A percentile compares a stretch with the other conserved stretches of the same genome.
Conservation (phyloP, 306 rosid genomes). For the Glycine latifolia region DNA sequence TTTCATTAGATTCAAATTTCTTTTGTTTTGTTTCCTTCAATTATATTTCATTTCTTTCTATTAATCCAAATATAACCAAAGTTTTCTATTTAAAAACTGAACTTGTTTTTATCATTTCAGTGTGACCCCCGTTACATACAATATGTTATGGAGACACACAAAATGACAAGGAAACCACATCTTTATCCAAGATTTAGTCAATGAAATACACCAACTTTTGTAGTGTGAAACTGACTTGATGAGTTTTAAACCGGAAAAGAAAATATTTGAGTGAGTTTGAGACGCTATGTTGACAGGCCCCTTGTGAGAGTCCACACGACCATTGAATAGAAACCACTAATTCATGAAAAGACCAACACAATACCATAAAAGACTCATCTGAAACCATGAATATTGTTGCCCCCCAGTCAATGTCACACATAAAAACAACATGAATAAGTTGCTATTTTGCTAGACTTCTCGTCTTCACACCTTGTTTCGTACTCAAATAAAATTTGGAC, state of each 20-base stretch:
- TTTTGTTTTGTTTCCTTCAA: no score
- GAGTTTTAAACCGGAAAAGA: background rate
- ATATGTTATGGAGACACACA: background rate
- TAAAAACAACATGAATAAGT: background rate
- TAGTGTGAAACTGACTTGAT: slow-evolving; percentile 5
- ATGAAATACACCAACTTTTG: background rate
- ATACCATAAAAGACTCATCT: background rate
- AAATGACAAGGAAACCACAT: background rate
- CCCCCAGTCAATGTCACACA: slow-evolving; percentile 11
- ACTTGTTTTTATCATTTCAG: background rate
- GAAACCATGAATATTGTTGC: background rate
- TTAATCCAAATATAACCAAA: background rate
- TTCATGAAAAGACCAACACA: background rate
- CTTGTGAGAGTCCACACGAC: slow-evolving; percentile 20
- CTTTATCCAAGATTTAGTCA: background rate
- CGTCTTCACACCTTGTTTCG: slow-evolving; percentile 14
- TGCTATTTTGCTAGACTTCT: background rate
- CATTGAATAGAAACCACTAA: slow-evolving; percentile 38
- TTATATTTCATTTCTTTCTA: no score
- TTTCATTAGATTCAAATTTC: background rate
- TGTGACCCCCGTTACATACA: background rate
- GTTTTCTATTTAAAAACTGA: background rate
- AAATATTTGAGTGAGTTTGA: slow-evolving; percentile 18
- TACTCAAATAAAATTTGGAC: no score
- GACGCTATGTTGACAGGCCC: slow-evolving; percentile 43